Evolutionary conservation across 1,284 basidiomycete genomes (phyloP).

Genomic region (Somion occarium): DNA sequence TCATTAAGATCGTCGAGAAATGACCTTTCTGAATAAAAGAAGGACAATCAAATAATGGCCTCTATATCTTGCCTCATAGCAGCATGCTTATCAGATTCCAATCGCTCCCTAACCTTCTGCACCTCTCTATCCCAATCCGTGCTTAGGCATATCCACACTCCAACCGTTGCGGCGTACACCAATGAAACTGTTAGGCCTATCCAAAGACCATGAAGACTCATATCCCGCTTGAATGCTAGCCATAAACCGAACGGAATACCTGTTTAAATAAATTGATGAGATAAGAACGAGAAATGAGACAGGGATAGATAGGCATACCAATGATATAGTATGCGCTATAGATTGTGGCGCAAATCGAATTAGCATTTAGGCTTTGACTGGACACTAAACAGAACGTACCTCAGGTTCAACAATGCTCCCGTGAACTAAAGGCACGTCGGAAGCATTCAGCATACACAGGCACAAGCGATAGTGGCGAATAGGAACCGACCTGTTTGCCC

Average conservation of each 20-base stretch:
- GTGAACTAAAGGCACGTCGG: constrained; percentile 36
- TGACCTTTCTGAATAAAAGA: not conserved
- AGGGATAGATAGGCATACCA: constrained; percentile 26
- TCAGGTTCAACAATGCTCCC: constrained; percentile 62
- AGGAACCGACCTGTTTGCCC: constrained; percentile 57
- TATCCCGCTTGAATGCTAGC: constrained; percentile 50
- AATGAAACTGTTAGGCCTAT: constrained; percentile 60
- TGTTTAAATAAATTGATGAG: constrained; percentile 5
- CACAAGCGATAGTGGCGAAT: constrained; percentile 16
- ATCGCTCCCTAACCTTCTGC: constrained; percentile 46
- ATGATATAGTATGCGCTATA: constrained; percentile 63
- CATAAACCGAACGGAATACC: constrained; percentile 64
- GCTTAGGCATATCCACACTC: constrained; percentile 43
- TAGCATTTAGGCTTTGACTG: too few relatives aligned
- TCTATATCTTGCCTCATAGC: constrained; percentile 11
- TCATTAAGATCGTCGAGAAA: not conserved
- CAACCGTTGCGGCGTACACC: constrained; percentile 45
- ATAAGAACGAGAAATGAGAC: not conserved
- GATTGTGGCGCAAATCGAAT: not conserved
- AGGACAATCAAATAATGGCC: not conserved
- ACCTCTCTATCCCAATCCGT: constrained; percentile 67
- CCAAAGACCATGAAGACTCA: constrained; percentile 61
- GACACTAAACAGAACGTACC: too few relatives aligned
- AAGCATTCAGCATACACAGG: not conserved
- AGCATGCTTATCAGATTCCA: constrained; percentile 29